Base-by-base conservation (phyloP, 441 rosid species). In the Kokia cookei region DNA sequence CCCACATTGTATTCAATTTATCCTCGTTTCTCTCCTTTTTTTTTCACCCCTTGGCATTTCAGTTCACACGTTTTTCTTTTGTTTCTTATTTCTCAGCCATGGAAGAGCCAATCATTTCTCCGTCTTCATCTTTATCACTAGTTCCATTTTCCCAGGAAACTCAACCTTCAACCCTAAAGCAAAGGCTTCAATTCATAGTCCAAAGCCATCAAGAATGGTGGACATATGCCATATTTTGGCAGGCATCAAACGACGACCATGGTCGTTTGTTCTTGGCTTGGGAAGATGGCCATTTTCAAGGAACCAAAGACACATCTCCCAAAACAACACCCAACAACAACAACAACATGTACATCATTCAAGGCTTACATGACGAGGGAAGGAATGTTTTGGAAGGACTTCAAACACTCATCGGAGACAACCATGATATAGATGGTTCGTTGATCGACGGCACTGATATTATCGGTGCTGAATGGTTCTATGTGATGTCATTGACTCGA, bases 181-280 rank as follows among this genome's bases (percentile, higher is more conserved):
- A 84, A 51, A 81, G 86, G 69, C 92, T 91, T 26, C 92, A 83
- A 51, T 76, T 81, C 69, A 43, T 88, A 27, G 53, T 89, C 63
- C 90, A 85, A 69, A 80, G 68, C 78, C 91, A 87, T 64, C 81
- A 82, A 8, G 83, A 85, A 7, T 69, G 77, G 79, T 89, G 93
- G 92, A 69, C 83, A 55, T 91, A 89, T 71, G 86, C 91, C 71
- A 86, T 91, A 47, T 84, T 88, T 71, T 91, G 93, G 96, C 90
- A 81, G 51, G 80, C 87, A 42, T 71, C 84, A n/a, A 78, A 64
- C 64, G 85, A 84, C 50, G 84, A 82, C 29, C 75, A 77, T 5
- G 90, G 88, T 63, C 84, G 84, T 40, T 61, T 82, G 75, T 77
- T 78, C 80, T 79, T 91, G 13, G 53, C 82, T 17, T 89, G 91